A percentile compares a stretch with the other conserved stretches of the same genome.
Conservation (phyloP, 306 rosid species). For the Delonix regia region DNA sequence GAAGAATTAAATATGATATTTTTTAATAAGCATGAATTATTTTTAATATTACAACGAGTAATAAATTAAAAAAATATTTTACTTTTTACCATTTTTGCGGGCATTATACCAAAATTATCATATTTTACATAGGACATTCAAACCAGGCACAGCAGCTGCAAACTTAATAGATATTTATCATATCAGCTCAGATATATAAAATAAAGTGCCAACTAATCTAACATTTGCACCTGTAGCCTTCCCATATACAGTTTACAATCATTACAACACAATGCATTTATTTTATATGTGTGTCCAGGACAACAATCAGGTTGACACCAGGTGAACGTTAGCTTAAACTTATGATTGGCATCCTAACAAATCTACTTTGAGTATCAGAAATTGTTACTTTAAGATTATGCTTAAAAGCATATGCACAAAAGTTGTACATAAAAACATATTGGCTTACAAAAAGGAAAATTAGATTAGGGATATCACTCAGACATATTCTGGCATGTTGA, state of each 20-base stretch:
- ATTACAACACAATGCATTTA: not conserved
- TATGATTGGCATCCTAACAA: not conserved
- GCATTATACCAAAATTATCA: too few relatives aligned
- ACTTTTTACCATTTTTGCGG: too few relatives aligned
- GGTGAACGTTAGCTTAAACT: not conserved
- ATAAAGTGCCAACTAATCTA: not conserved
- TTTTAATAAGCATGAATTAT: too few relatives aligned
- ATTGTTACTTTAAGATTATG: not conserved
- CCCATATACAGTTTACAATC: not conserved
- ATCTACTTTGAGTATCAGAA: not conserved
- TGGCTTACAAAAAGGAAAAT: not conserved
- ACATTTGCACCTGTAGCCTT: not conserved
- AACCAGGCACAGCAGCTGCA: too few relatives aligned
- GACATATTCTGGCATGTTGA: not conserved
- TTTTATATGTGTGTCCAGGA: not conserved
- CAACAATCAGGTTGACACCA: not conserved
- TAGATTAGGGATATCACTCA: not conserved
- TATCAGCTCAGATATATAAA: not conserved
- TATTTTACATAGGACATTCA: too few relatives aligned
- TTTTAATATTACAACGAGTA: too few relatives aligned
- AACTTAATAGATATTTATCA: not conserved
- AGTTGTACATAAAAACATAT: not conserved
- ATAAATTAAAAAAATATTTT: too few relatives aligned
- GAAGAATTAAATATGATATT: too few relatives aligned
- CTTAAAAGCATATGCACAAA: not conserved